phyloP scores from a whole-genome alignment of 352 stramenopile species.

The Aphanomyces euteiches region DNA sequence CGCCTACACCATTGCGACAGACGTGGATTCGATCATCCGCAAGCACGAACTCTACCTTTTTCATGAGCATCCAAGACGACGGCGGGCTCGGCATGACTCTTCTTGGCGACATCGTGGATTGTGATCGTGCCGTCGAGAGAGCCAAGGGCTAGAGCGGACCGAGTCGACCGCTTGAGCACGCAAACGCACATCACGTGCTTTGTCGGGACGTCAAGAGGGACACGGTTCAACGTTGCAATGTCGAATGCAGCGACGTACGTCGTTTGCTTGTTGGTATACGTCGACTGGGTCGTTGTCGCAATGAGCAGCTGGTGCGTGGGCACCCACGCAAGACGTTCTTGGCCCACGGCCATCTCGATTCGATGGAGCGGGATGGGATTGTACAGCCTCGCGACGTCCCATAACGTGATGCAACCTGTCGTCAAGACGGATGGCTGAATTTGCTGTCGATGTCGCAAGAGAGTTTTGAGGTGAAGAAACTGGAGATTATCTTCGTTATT shows the following conservation, averaged over 20 bases:
- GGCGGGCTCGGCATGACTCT: neutral
- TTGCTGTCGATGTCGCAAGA: too few species aligned
- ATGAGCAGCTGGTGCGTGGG: conserved; percentile 49
- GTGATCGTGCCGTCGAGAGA: conserved; percentile 15
- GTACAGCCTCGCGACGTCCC: conserved; percentile 46
- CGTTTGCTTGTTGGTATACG: neutral
- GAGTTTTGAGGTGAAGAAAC: too few species aligned
- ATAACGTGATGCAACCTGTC: conserved; percentile 55
- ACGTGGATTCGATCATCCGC: neutral
- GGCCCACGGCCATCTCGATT: conserved; percentile 49
- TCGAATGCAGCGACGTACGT: conserved; percentile 7
- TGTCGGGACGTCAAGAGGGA: conserved; percentile 3
- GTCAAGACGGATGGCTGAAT: conserved; percentile 36
- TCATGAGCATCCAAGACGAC: conserved; percentile 21
- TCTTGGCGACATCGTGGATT: conserved; percentile 17
- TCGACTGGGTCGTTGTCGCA: conserved; percentile 28
- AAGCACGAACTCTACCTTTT: conserved; percentile 6
- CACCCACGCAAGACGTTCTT: conserved; percentile 59
- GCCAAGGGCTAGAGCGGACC: conserved; percentile 1
- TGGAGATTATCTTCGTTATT: too few species aligned
- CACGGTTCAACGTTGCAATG: conserved; percentile 10
- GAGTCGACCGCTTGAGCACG: conserved; percentile 16
- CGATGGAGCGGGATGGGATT: conserved; percentile 59
- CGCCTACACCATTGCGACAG: conserved; percentile 32
- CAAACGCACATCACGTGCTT: conserved; percentile 5